Evolutionary conservation across 257 asterid genomes (phyloP), one percentile per base, ranked within the genome.

Genomic region (Jacaranda mimosifolia): DNA sequence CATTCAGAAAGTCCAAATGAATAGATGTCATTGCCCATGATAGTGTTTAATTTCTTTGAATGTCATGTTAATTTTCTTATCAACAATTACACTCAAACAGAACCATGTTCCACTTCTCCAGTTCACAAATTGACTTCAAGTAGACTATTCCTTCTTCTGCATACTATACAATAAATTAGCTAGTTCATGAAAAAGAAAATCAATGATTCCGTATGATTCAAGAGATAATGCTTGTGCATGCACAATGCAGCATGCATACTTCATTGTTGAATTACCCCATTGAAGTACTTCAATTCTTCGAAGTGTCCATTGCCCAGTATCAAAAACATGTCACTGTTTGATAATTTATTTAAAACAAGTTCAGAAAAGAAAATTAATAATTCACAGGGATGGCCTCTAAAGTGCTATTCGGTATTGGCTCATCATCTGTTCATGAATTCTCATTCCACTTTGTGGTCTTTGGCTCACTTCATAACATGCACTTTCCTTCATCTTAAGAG

Each of bases 1-100:
- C 79, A 42, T 58, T 58, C 82, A 51, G 53, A 3, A 64, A 68
- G 19, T 59, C 19, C 21, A 40, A 45, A 72, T 58, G 36, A 36
- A 12, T 18, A 69, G 26, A 73, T 73, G 57, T 53, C 19, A 60
- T n/a, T 46, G 66, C 59, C 9, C 58, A 51, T 12, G 26, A 35
- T 43, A 73, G 9, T 42, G 10, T 79, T 45, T 40, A 18, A 32
- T 51, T 72, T 46, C 63, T 62, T 40, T 51, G 51, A 51, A 52
- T 69, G 62, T 36, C 32, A 21, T 48, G 26, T 49, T 51, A 35
- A 35, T 42, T 57, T 46, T 5, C 18, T 43, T 64, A 68, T 58
- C 51, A n/a, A 57, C 67, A 46, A 62, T 68, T 56, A 5, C 52
- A 56, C 53, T 40, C 42, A 58, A 58, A 63, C 26, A 59, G 38